Conservation (phyloP, 768 basidiomycete species). For the Agaricus subrufescens region DNA sequence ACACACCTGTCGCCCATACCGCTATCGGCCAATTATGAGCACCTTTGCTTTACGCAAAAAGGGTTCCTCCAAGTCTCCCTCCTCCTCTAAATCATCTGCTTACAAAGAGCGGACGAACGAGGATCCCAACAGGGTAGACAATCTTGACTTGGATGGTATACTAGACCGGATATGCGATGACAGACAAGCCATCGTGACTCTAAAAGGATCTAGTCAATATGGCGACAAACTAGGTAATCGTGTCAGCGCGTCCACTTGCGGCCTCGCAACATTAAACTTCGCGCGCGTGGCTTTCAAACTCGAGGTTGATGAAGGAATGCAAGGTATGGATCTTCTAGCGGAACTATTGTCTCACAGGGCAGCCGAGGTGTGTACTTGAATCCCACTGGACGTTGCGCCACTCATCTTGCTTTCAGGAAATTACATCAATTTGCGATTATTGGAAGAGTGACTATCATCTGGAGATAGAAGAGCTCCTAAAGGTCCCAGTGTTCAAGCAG, state of each 20-base stretch:
- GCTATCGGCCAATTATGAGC: background rate
- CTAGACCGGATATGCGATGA: constrained; percentile 19
- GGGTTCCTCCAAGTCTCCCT: background rate
- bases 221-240: constrained; percentile 24
- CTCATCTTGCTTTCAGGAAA: constrained; percentile 35
- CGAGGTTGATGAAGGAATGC: constrained; percentile 22
- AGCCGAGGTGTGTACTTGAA: constrained; percentile 8
- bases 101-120: background rate
- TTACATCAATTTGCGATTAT: constrained; percentile 48
- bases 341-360: constrained; percentile 10
- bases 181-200: constrained; percentile 37
- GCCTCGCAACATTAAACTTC: constrained; percentile 64
- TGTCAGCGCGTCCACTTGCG: constrained; percentile 47
- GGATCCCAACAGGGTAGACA: background rate
- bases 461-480: constrained; percentile 8
- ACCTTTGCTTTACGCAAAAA: background rate
- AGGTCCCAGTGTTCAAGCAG: constrained; percentile 20
- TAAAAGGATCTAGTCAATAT: constrained; percentile 55
- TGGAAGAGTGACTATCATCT: constrained; percentile 33
- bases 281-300: constrained; percentile 40
- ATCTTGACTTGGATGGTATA: constrained; percentile 1
- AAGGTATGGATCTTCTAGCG: constrained; percentile 1
- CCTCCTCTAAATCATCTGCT: background rate
- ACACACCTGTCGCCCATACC: background rate
- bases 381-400: background rate